Base-by-base conservation (phyloP, 805 yeast genomes). In the Tetrapisispora arboricola region DNA sequence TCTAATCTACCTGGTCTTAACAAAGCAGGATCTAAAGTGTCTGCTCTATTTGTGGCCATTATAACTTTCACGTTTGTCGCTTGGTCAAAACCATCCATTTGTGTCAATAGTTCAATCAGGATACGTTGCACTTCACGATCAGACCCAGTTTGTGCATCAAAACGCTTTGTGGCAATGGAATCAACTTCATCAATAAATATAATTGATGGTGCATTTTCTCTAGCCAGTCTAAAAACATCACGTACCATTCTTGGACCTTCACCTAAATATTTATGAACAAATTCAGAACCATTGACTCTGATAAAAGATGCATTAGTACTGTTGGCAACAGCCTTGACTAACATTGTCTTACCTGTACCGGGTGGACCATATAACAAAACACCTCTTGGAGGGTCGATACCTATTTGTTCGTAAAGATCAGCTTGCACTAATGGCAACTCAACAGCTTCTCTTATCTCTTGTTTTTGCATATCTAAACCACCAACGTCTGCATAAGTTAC, bases 241-340 rank as follows among this genome's bases (percentile, higher is more conserved):
- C 99, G 80, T 27, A 92, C 98, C 97, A 92, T 92, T 69, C 99
- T 77, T 45, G 99, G 97, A 57, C 99, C 98, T 70, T 92, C 99
- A 62, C 99, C 99, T 41, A 92, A 73, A 64, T 92, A 92, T 65
- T 92, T 92, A 62, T 92, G 98, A 42, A 92, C 98, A 57, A 92
- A 92, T 63, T 92, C 99, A 1, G 97, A 90, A 47, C 98, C 98
- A 53, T 86, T 92, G 24, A 92, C 95, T 62, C 97, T 84, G 52
- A 92, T 92, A 56, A 92, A 92, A 5, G 96, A 74, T 2, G 98
- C 98, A 1, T 95, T 84, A 3, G 97, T 82, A 43, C 90, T 79
- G 65, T 92, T 90, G 11, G 99, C 99, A 36, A 92, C 99, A 0
- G 99, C 98, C 65, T 92, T 92, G 37, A 92, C 99, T 60, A 92